Evolutionary conservation across 805 yeast genomes (phyloP).

Genomic region (Isabelozyma pseudorhagii): DNA sequence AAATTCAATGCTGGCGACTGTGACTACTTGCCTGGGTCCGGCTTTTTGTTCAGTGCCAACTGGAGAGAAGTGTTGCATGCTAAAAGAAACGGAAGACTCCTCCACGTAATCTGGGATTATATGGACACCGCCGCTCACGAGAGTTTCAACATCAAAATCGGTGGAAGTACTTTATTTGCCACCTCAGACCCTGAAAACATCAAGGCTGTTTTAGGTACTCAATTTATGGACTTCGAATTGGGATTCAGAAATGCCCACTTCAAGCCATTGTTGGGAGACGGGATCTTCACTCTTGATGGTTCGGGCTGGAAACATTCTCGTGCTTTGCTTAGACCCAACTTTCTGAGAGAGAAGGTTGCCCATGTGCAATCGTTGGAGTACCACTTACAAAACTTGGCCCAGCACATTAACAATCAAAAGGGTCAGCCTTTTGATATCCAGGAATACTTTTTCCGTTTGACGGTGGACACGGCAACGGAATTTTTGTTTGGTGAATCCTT

Average conservation of each 20-base stretch:
- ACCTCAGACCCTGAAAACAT: constrained; percentile 18
- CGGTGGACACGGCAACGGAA: constrained; percentile 41
- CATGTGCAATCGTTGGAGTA: constrained; percentile 33
- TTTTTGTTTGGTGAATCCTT: constrained; percentile 40
- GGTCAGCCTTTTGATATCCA: constrained; percentile 30
- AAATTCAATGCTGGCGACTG: constrained; percentile 9
- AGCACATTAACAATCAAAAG: constrained; percentile 17
- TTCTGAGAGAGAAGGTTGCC: constrained; percentile 35
- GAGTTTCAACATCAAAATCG: constrained; percentile 8
- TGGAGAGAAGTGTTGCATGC: constrained; percentile 5
- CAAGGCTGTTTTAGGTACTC: constrained; percentile 36
- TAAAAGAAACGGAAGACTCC: constrained; percentile 8
- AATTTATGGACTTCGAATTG: constrained; percentile 32
- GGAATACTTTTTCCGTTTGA: constrained; percentile 29
- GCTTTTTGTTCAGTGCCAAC: constrained; percentile 10
- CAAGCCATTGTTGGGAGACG: constrained; percentile 33
- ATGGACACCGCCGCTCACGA: background rate
- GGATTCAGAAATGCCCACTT: constrained; percentile 31
- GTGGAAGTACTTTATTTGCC: constrained; percentile 3
- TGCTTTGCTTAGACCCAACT: constrained; percentile 36
- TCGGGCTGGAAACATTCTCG: constrained; percentile 39
- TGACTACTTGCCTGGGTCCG: constrained; percentile 9
- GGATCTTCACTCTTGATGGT: constrained; percentile 36
- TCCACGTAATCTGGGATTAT: constrained; percentile 8
- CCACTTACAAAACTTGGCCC: constrained; percentile 23